A percentile compares a stretch with the other conserved stretches of the same genome.
Evolutionary conservation across 1,284 basidiomycete species (phyloP).

Genomic region (Apiotrichum sp.): DNA sequence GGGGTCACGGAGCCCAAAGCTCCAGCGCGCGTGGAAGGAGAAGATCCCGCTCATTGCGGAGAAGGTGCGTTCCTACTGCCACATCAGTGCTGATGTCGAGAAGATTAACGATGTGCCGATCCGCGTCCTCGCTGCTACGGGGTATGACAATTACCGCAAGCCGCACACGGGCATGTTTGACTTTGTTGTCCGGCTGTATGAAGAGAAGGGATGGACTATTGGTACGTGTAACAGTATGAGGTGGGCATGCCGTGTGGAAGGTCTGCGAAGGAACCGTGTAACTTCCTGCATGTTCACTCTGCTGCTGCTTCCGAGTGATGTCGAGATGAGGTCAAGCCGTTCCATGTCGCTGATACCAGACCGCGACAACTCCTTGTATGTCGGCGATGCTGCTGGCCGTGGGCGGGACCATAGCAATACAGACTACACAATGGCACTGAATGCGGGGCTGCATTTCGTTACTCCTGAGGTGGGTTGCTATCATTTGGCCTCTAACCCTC

Average conservation of each 20-base stretch:
- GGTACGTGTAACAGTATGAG: conserved; percentile 49
- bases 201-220: conserved; percentile 57
- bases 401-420: conserved; percentile 64
- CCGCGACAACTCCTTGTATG: conserved; percentile 61
- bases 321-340: too few relatives aligned
- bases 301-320: too few relatives aligned
- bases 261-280: too few relatives aligned
- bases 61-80: conserved; percentile 52
- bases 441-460: conserved; percentile 63
- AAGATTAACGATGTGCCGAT: conserved; percentile 57
- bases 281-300: too few relatives aligned
- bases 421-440: conserved; percentile 79
- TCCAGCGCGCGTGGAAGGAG: conserved; percentile 59
- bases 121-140: conserved; percentile 63
- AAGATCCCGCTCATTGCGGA: conserved; percentile 66
- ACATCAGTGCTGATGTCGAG: background rate
- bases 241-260: too few relatives aligned
- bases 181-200: conserved; percentile 60
- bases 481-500: background rate
- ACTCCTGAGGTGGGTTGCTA: conserved; percentile 57
- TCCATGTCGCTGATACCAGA: conserved; percentile 50
- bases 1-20: conserved; percentile 37
- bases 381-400: conserved; percentile 72
- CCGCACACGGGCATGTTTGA: conserved; percentile 84
- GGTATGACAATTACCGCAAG: conserved; percentile 68